phyloP scores from a whole-genome alignment of 192 early-diverging fungal genomes.

The Thoreauomyces humboldtii region DNA sequence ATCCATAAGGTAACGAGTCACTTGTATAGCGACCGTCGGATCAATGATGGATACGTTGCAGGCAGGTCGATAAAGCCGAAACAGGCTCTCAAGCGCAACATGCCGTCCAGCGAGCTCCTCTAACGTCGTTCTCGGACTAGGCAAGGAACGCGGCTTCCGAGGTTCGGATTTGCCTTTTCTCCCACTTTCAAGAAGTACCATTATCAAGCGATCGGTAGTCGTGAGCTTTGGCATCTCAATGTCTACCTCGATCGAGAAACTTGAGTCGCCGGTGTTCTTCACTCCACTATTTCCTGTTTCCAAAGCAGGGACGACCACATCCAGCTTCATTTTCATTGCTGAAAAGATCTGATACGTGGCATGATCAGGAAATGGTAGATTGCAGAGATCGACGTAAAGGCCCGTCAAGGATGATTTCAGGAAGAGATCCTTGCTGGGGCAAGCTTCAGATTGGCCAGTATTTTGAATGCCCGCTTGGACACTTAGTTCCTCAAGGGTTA shows the following conservation, averaged over 20 bases:
- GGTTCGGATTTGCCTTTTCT: no score
- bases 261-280: no score
- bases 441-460: background rate
- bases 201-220: slow-evolving; percentile 5
- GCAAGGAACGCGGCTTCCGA: no score
- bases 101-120: background rate
- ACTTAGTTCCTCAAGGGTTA: background rate
- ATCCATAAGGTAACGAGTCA: background rate
- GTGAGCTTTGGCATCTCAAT: background rate
- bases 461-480: background rate
- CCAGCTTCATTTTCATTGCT: background rate
- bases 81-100: background rate
- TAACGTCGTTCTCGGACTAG: no score
- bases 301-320: background rate
- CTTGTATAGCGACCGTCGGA: slow-evolving; percentile 1
- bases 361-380: background rate
- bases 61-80: background rate
- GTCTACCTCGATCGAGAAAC: no score
- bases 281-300: no score
- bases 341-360: background rate
- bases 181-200: no score
- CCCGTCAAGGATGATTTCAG: no score
- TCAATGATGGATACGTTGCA: background rate
- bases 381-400: slow-evolving; percentile 2
- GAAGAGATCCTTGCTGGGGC: background rate